phyloP scores from a whole-genome alignment of 2,329 filamentous ascomycete species.

The Penicillium aurantiogriseum region DNA sequence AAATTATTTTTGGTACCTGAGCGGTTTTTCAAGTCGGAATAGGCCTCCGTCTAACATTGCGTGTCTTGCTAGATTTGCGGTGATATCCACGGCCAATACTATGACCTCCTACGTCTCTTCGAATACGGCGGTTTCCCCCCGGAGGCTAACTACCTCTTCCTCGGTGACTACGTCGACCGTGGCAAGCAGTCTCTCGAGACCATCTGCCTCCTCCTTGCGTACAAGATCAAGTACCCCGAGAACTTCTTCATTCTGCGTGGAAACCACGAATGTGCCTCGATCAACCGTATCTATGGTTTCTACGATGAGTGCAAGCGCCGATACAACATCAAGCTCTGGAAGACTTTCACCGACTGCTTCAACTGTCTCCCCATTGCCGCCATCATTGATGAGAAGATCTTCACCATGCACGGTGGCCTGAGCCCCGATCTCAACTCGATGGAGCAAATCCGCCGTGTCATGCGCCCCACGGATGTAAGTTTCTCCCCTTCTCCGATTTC shows the following conservation, averaged over 20 bases:
- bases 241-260: constrained; percentile 99
- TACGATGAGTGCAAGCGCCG: constrained; percentile 99
- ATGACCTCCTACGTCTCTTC: constrained; percentile 93
- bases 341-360: constrained; percentile 99
- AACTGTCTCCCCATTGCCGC: constrained; percentile 97
- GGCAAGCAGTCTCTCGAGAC: constrained; percentile 99
- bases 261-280: constrained; percentile 98
- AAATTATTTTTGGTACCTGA: neutral
- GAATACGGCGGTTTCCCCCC: constrained; percentile 98
- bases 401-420: constrained; percentile 98
- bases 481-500: constrained; percentile 7
- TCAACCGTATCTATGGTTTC: constrained; percentile 99
- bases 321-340: constrained; percentile 99
- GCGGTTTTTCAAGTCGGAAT: neutral
- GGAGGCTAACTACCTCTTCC: constrained; percentile 98
- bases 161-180: constrained; percentile 97
- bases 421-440: constrained; percentile 98
- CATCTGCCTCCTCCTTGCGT: constrained; percentile 91
- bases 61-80: constrained; percentile 77
- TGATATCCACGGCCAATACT: constrained; percentile 99
- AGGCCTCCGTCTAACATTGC: constrained; percentile 16
- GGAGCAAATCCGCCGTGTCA: constrained; percentile 98
- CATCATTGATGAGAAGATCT: constrained; percentile 99
- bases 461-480: constrained; percentile 97
- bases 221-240: constrained; percentile 99